These are phyloP conservation scores for Kazachstania viticola DNA, from an alignment of 805 yeast species.

Conservation along the genomic window DNA sequence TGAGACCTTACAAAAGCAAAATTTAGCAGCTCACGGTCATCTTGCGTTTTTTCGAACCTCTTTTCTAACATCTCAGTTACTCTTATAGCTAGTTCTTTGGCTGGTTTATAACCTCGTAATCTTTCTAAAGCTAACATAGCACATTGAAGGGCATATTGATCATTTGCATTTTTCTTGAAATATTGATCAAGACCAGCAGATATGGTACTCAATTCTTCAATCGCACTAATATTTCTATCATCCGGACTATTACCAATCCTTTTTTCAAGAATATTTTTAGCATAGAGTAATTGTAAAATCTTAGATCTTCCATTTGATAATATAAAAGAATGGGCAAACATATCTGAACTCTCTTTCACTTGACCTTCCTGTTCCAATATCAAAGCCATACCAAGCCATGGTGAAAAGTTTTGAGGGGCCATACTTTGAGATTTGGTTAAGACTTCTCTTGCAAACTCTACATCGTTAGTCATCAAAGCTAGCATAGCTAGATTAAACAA, in stretches of 20 bases:
- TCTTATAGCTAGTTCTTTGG: constrained; percentile 35
- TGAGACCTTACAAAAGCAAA: constrained; percentile 57
- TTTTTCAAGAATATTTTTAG: constrained; percentile 41
- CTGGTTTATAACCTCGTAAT: constrained; percentile 47
- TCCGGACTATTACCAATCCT: constrained; percentile 34
- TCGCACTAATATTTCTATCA: constrained; percentile 43
- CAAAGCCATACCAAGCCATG: constrained; percentile 86
- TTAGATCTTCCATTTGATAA: constrained; percentile 66
- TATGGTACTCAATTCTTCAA: constrained; percentile 59
- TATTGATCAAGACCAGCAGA: constrained; percentile 54
- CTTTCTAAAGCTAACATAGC: constrained; percentile 56
- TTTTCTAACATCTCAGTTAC: constrained; percentile 41
- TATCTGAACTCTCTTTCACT: constrained; percentile 35
- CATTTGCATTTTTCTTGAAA: constrained; percentile 49
- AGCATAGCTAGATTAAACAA: constrained; percentile 81
- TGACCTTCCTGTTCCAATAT: constrained; percentile 42
- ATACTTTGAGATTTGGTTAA: constrained; percentile 65
- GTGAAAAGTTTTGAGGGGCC: constrained; percentile 59
- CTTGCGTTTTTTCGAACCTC: constrained; percentile 46
- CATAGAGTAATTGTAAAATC: constrained; percentile 61
- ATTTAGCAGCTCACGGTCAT: constrained; percentile 32
- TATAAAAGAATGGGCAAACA: constrained; percentile 69
- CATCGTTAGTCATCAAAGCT: constrained; percentile 57
- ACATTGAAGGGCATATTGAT: constrained; percentile 44
- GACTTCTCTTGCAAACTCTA: constrained; percentile 61